Evolutionary conservation across 2,329 filamentous ascomycete genomes (phyloP), one percentile per base, ranked within the genome.

Genomic region (Didymella pinodella): DNA sequence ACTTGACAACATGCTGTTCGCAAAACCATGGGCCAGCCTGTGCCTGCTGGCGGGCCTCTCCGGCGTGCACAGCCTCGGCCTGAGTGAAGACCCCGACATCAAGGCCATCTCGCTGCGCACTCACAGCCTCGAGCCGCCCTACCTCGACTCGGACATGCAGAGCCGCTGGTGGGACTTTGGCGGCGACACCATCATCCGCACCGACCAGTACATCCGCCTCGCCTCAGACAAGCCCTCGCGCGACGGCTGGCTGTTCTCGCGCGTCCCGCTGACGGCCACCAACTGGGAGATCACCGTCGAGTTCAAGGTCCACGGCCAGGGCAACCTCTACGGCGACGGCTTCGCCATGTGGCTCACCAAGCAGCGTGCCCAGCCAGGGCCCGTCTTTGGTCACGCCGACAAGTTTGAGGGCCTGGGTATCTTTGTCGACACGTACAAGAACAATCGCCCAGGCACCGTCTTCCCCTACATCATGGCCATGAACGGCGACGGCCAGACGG

Each of bases 391-490:
- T 49, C 89, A 89, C 67, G 83, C 85, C 29, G 94, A 99, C 80
- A 87, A 87, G 65, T 99, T 98, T 70, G 94, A 99, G 77, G 95
- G 95, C 4, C 85, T 99, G 46, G 95, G 93, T 54, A 85, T 99
- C 78, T 98, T 97, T 82, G 87, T 99, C 81, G 95, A 99, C 77
- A 99, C 95, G 44, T 99, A 99, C 85, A 99, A 99, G 88, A 99
- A 99, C 83, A 97, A 97, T 82, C 88, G 95, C 14, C 94, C 95
- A 0, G 95, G 95, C 43, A 90, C 92, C 41, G 91, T 97, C 46
- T 99, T 99, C 80, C 95, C 95, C 49, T 97, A 97, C 75, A 90
- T 99, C 72, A 97, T 98, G 93, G 94, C 93, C 63, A 98, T 98
- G 95, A 84, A 93, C 67, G 95, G 95, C 60, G 95, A 99, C 77